These are phyloP conservation scores for Alternaria brassicicola DNA, from an alignment of 2,329 filamentous ascomycete genomes.

Conservation along the genomic window DNA sequence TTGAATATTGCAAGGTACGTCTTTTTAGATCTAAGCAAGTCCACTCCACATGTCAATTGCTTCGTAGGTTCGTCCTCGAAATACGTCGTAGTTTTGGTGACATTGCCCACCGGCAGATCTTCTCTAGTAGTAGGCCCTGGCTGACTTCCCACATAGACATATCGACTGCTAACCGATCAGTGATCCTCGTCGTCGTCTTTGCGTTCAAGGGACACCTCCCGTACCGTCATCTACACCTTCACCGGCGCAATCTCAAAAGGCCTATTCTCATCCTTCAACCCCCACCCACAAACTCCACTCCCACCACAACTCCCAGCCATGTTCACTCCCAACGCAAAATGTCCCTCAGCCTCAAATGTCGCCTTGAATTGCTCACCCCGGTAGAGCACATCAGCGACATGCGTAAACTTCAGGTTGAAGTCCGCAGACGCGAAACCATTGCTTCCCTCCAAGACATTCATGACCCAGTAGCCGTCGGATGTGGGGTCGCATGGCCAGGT, in stretches of 20 bases:
- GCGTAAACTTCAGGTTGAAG: constrained; percentile 35
- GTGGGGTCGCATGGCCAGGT: constrained; percentile 33
- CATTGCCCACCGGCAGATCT: too few species aligned
- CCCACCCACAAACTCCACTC: constrained; percentile 28
- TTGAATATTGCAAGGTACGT: neutral
- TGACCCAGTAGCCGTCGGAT: constrained; percentile 31
- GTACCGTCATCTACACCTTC: neutral
- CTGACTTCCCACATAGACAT: neutral
- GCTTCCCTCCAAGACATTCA: constrained; percentile 24
- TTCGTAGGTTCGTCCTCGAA: fast-evolving
- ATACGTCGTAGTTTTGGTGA: neutral
- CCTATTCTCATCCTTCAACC: neutral
- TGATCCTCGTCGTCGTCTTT: too few species aligned
- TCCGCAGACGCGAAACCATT: constrained; percentile 14
- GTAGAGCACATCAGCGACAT: constrained; percentile 22
- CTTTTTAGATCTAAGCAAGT: neutral
- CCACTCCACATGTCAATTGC: fast-evolving
- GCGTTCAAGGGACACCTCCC: too few species aligned
- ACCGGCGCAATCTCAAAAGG: constrained; percentile 1
- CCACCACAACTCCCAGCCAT: constrained; percentile 25
- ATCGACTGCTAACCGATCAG: too few species aligned
- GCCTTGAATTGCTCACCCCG: constrained; percentile 20
- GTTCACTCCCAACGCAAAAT: constrained; percentile 24
- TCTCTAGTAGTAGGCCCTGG: neutral
- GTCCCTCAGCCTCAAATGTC: constrained; percentile 19